Percentiles rank a stretch among this genome's conserved stretches.
Conservation (phyloP, 148 eudicot species). For the Rhododendron griersonianum region DNA sequence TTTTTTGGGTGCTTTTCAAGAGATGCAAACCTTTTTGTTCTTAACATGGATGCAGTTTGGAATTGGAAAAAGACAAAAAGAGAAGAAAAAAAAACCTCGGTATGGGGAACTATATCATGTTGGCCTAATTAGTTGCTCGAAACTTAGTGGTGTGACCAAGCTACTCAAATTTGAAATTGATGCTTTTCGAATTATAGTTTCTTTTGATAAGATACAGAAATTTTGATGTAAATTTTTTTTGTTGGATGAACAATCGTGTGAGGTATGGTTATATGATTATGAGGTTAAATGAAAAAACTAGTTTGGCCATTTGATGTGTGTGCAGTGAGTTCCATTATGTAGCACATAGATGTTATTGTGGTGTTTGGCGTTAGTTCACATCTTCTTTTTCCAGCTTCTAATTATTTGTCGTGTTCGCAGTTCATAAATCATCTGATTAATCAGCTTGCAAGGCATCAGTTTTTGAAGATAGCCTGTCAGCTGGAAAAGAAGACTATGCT, state of each 20-base stretch:
- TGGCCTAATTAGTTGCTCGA: constrained; percentile 2
- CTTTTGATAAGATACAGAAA: neutral
- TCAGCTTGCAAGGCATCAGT: constrained; percentile 93
- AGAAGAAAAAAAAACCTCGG: neutral
- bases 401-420: constrained; percentile 31
- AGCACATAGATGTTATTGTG: constrained; percentile 1
- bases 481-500: constrained; percentile 98
- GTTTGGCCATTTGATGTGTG: neutral
- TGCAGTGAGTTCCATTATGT: constrained; percentile 4
- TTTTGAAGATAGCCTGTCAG: constrained; percentile 89
- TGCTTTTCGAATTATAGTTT: neutral
- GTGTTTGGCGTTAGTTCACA: constrained; percentile 1
- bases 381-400: neutral
- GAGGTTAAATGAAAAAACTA: neutral
- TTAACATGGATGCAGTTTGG: neutral
- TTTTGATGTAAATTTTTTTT: neutral
- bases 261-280: neutral
- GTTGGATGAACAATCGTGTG: neutral
- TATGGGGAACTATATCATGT: neutral
- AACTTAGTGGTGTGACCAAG: neutral
- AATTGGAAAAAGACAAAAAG: neutral
- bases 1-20: neutral
- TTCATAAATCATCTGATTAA: constrained; percentile 85
- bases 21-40: neutral
- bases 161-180: neutral